Percentiles rank a stretch among this genome's conserved stretches.
Conservation (phyloP, 768 basidiomycete genomes). For the Pholiota conissans region DNA sequence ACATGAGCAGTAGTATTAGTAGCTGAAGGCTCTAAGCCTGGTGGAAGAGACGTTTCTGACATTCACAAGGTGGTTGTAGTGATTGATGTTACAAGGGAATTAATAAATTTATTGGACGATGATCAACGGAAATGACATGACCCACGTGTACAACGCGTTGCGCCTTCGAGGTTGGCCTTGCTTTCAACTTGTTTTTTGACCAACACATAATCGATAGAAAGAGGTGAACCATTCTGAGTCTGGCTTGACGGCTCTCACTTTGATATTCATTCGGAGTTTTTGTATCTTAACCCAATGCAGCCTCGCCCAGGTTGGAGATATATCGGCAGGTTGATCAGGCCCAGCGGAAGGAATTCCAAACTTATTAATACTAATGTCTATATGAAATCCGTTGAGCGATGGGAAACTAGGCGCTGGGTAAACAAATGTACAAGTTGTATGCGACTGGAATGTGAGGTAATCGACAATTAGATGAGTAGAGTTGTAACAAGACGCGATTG, state of each 20-base stretch:
- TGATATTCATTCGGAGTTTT: no score
- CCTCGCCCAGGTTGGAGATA: no score
- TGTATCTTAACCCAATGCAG: no score
- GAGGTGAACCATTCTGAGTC: no score
- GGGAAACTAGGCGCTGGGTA: background rate
- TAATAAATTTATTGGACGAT: constrained; percentile 9
- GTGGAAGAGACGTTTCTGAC: constrained; percentile 17
- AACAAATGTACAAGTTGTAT: background rate
- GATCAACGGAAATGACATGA: constrained; percentile 1
- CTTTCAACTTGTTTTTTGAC: no score
- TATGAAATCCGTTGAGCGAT: background rate
- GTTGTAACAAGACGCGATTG: constrained; percentile 28
- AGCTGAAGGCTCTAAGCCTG: constrained; percentile 13
- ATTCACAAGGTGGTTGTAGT: constrained; percentile 12
- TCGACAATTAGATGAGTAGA: background rate
- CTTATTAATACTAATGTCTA: background rate
- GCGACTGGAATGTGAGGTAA: background rate
- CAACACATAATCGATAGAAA: no score
- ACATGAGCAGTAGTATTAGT: constrained; percentile 8
- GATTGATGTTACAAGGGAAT: background rate
- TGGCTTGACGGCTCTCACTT: no score
- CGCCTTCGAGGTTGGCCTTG: no score
- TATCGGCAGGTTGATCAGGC: no score
- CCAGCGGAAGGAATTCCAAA: no score
- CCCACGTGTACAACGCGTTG: constrained; percentile 25